Base-by-base conservation (phyloP, 148 eudicot species). In the Beta vulgaris region DNA sequence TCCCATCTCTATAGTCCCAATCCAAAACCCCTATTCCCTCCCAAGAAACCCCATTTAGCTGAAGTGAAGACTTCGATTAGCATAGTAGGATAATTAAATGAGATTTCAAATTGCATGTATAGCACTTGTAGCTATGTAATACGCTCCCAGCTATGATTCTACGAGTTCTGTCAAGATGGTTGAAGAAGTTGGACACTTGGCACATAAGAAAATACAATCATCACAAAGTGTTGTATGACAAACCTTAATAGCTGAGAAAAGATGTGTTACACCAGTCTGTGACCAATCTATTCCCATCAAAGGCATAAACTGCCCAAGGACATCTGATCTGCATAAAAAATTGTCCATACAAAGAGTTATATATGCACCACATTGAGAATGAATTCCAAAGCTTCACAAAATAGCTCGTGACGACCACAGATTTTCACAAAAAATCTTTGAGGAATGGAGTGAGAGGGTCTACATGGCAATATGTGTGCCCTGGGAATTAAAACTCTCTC, bases 221-320 rank as follows among this genome's bases (percentile, higher is more conserved):
- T 10, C 9, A 14, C 19, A 23, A 44, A 36, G 23, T 32, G 57
- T 34, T 68, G 64, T 7, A 68, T 18, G 55, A 72, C 82, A 68
- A 43, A 95, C 99, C 99, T 95, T 91, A 78, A 95, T 91, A 77
- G 97, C 99, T 61, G 98, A 86, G 83, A 86, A 95, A 34, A 95
- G 94, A 89, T 92, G 91, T 73, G 99, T 80, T 73, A 95, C 99
- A 85, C 99, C 99, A 61, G 86, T 88, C 53, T 95, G 99, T 40
- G 98, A 92, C 99, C 99, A 95, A 77, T 95, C 99, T 77, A 85
- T 73, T 69, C 99, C 99, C 82, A 95, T 89, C 92, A 86, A 81
- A 77, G 99, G 99, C 99, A 95, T 95, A 84, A 95, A 87, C 73
- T 95, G 99, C 72, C 99, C 98, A 72, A 95, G 93, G 79, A 95